Percentiles rank a stretch among this genome's conserved stretches.
phyloP scores from a whole-genome alignment of 2,329 filamentous ascomycete genomes.

The Phialophora macrospora region DNA sequence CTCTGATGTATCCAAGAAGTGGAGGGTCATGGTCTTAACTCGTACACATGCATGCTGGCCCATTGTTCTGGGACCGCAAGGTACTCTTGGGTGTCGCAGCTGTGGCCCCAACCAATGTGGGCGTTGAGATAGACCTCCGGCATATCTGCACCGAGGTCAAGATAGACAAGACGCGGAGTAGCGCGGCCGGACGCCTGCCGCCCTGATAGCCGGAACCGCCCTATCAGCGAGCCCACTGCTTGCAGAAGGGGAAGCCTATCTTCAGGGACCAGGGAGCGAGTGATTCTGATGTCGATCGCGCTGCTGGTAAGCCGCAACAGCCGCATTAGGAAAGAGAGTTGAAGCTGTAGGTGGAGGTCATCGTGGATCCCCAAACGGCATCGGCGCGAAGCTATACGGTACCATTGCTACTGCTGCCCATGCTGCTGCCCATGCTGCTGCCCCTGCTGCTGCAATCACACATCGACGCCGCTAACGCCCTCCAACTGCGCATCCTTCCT shows the following conservation, averaged over 20 bases:
- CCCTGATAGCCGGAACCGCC: conserved; percentile 13
- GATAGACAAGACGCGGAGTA: conserved; percentile 26
- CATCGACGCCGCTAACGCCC: background rate
- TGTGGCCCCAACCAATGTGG: background rate
- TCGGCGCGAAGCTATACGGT: background rate
- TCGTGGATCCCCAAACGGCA: background rate
- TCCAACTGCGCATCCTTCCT: background rate
- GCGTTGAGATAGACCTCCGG: conserved; percentile 7
- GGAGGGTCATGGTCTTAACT: background rate
- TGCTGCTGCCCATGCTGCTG: background rate
- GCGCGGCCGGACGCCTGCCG: conserved; percentile 12
- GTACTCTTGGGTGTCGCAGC: background rate
- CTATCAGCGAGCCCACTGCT: conserved; percentile 1
- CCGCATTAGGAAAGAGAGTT: conserved; percentile 30
- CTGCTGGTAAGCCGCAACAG: background rate
- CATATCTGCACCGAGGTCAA: conserved; percentile 1
- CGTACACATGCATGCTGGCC: background rate
- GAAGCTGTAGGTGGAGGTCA: background rate
- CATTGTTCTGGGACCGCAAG: background rate
- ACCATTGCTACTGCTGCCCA: background rate
- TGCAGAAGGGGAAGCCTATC: background rate
- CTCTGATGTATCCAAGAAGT: background rate
- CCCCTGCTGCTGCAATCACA: background rate
- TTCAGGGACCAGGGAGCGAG: conserved; percentile 1
- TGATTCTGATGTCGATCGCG: conserved; percentile 18